Conservation (phyloP, 192 early-diverging fungal species). For the Mortierella alpina region DNA sequence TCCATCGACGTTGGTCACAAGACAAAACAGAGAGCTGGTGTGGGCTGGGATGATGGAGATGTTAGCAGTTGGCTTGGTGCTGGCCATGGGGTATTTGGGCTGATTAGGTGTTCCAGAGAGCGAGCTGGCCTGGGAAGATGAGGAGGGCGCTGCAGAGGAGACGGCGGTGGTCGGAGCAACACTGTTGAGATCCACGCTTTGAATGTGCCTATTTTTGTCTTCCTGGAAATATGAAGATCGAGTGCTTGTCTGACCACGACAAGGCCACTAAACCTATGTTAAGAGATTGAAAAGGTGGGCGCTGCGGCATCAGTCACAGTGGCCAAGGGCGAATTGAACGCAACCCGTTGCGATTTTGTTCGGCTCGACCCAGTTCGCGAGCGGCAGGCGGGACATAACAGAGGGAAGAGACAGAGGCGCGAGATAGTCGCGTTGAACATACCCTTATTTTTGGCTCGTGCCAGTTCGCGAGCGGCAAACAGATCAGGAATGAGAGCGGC, state of each 20-base stretch:
- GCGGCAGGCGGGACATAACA: too few relatives aligned
- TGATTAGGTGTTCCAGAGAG: constrained; percentile 31
- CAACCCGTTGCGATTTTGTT: too few relatives aligned
- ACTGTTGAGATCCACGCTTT: constrained; percentile 82
- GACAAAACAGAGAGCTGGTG: constrained; percentile 75
- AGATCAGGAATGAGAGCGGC: too few relatives aligned
- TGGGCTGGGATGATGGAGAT: constrained; percentile 88
- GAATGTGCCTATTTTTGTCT: constrained; percentile 87
- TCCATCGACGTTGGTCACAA: constrained; percentile 84
- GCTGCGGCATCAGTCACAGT: not conserved
- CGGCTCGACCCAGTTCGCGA: too few relatives aligned
- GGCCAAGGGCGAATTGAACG: not conserved
- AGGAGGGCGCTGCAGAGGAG: constrained; percentile 21
- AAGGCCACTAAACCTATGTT: constrained; percentile 70
- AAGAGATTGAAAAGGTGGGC: not conserved
- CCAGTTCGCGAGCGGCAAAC: too few relatives aligned
- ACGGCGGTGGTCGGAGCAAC: constrained; percentile 55
- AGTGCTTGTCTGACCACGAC: constrained; percentile 72
- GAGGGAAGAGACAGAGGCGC: too few relatives aligned
- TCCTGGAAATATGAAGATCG: constrained; percentile 87
- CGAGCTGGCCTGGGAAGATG: constrained; percentile 54
- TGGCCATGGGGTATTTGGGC: constrained; percentile 47
- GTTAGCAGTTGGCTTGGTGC: constrained; percentile 64
- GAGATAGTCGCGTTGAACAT: too few relatives aligned
- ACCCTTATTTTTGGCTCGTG: too few relatives aligned